Percentiles rank a stretch among this genome's conserved stretches.
Conservation (phyloP, 257 asterid species). For the Ilex asprella region DNA sequence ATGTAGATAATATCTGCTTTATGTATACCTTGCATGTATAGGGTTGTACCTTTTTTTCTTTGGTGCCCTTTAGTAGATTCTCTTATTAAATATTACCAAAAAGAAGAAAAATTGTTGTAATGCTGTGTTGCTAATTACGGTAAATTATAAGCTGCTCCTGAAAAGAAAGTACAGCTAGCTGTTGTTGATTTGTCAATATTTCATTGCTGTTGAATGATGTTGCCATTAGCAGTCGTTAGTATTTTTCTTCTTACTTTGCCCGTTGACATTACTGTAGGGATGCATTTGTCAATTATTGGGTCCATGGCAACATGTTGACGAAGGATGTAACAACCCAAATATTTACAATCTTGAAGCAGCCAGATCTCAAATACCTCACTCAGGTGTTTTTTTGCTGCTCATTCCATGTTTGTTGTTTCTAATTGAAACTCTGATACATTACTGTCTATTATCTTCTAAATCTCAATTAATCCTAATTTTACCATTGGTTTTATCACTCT, state of each 20-base stretch:
- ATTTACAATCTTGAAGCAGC: slow-evolving; percentile 77
- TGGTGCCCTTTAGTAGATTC: too few relatives aligned
- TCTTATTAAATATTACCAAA: too few relatives aligned
- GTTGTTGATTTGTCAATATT: slow-evolving; percentile 8
- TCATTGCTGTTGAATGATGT: slow-evolving; percentile 12
- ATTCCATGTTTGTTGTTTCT: neutral
- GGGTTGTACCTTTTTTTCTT: too few relatives aligned
- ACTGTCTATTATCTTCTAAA: neutral
- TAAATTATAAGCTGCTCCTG: slow-evolving; percentile 1
- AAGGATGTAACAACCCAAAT: slow-evolving; percentile 80
- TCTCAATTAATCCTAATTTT: neutral
- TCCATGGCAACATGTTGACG: slow-evolving; percentile 77
- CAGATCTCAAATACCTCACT: slow-evolving; percentile 58
- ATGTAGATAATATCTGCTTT: too few relatives aligned
- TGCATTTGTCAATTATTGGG: slow-evolving; percentile 90
- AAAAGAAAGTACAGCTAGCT: slow-evolving; percentile 2
- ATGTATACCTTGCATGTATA: too few relatives aligned
- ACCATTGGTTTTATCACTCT: neutral
- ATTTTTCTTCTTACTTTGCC: slow-evolving; percentile 12
- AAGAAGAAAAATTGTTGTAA: too few relatives aligned
- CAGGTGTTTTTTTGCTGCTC: slow-evolving; percentile 46
- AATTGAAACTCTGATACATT: neutral
- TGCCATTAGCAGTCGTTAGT: slow-evolving; percentile 8
- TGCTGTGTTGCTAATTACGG: neutral
- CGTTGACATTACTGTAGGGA: slow-evolving; percentile 47